Percentiles rank a stretch among this genome's conserved stretches.
Evolutionary conservation across 1,284 basidiomycete genomes (phyloP).

Genomic region (Taiwanofungus camphoratus): DNA sequence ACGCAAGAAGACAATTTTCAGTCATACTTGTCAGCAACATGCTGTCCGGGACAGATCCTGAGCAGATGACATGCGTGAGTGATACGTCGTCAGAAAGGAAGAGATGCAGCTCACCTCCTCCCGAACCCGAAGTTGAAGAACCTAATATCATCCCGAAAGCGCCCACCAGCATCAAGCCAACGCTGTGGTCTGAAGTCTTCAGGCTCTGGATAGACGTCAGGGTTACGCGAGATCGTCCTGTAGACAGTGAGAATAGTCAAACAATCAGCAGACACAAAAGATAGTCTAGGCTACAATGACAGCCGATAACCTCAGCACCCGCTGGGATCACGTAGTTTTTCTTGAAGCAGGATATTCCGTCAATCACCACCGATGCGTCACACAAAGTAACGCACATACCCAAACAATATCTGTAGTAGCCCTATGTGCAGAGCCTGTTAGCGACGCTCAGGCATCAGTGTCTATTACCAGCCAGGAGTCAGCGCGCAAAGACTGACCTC

Average conservation of each 20-base stretch:
- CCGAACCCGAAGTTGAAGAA: slow-evolving; percentile 55
- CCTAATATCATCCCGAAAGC: slow-evolving; percentile 40
- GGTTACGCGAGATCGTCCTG: slow-evolving; percentile 51
- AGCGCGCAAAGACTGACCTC: background rate
- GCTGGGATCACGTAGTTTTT: slow-evolving; percentile 50
- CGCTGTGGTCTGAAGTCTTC: slow-evolving; percentile 51
- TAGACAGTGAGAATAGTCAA: background rate
- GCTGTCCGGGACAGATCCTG: slow-evolving; percentile 53
- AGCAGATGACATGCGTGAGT: background rate
- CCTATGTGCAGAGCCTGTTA: slow-evolving; percentile 45
- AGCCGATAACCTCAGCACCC: slow-evolving; percentile 53
- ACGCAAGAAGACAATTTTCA: background rate
- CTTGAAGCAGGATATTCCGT: slow-evolving; percentile 24
- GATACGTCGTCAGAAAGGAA: background rate
- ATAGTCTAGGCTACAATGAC: slow-evolving; percentile 41
- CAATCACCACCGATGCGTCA: background rate
- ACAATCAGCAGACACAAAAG: background rate
- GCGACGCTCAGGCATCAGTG: background rate
- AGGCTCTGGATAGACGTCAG: slow-evolving; percentile 49
- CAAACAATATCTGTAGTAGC: slow-evolving; percentile 56
- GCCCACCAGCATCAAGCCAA: slow-evolving; percentile 45
- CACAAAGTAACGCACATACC: slow-evolving; percentile 33
- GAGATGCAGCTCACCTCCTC: slow-evolving; percentile 32
- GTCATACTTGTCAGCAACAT: slow-evolving; percentile 44
- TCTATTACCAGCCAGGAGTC: background rate